Evolutionary conservation across 805 yeast genomes (phyloP).

Genomic region (Jamesozyma piceae): DNA sequence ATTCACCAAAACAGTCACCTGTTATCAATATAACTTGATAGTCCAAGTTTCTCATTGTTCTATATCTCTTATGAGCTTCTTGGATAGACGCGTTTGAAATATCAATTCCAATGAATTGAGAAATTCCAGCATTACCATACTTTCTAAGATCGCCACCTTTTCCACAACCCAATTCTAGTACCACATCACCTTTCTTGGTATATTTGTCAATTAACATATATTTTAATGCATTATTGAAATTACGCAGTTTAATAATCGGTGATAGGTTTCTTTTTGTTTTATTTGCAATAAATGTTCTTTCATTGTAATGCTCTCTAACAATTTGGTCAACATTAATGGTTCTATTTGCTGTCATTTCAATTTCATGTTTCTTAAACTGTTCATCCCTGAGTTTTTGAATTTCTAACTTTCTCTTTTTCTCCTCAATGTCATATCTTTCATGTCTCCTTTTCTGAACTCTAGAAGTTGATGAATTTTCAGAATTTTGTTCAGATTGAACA

Average conservation of each 20-base stretch:
- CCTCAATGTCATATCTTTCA: constrained; percentile 26
- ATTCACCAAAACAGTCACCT: constrained; percentile 79
- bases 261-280: constrained; percentile 57
- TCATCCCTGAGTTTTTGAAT: constrained; percentile 27
- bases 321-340: constrained; percentile 47
- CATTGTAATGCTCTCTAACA: constrained; percentile 79
- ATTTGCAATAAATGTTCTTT: constrained; percentile 63
- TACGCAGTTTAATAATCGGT: constrained; percentile 75
- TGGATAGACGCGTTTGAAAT: constrained; percentile 79
- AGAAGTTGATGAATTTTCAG: constrained; percentile 6
- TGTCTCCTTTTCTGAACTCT: constrained; percentile 24
- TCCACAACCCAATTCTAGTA: constrained; percentile 89
- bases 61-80: constrained; percentile 74
- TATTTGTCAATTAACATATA: constrained; percentile 71
- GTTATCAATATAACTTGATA: constrained; percentile 80
- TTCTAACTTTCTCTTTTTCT: constrained; percentile 26
- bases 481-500: background rate
- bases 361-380: constrained; percentile 29
- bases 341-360: constrained; percentile 30
- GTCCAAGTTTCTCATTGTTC: constrained; percentile 44
- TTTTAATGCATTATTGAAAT: constrained; percentile 87
- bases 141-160: constrained; percentile 95
- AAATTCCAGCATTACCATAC: constrained; percentile 65
- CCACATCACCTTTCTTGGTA: constrained; percentile 45
- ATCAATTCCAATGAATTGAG: constrained; percentile 83